phyloP scores from a whole-genome alignment of 768 basidiomycete genomes.

The Mycena metata region DNA sequence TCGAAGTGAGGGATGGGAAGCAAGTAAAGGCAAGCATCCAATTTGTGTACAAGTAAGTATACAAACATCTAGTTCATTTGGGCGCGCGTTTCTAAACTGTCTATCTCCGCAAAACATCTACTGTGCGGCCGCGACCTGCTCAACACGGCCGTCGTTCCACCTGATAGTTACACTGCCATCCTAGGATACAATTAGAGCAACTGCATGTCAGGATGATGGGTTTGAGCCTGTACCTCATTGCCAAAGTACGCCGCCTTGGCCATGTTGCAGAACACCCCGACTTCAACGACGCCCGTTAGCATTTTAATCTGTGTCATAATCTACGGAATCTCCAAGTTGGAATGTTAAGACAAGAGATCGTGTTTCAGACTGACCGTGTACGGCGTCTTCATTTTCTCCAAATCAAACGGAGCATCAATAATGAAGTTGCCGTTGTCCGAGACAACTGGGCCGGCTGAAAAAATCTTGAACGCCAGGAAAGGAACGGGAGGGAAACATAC shows the following conservation, averaged over 20 bases:
- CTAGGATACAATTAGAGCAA: constrained; percentile 48
- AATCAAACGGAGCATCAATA: constrained; percentile 94
- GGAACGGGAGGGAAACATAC: not conserved
- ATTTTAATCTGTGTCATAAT: constrained; percentile 88
- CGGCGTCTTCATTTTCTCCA: constrained; percentile 76
- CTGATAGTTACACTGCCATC: constrained; percentile 80
- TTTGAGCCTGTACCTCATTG: constrained; percentile 66
- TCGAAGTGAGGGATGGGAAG: constrained; percentile 1
- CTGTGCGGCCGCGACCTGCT: constrained; percentile 45
- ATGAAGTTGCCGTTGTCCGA: constrained; percentile 98
- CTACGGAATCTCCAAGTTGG: constrained; percentile 52
- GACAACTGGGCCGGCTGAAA: constrained; percentile 91
- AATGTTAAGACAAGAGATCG: constrained; percentile 27
- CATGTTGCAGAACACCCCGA: constrained; percentile 95
- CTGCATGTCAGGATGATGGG: not conserved
- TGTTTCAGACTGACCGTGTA: constrained; percentile 57
- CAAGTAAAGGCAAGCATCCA: constrained; percentile 9
- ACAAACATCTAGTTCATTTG: constrained; percentile 26
- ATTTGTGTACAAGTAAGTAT: constrained; percentile 31
- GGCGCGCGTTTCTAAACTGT: constrained; percentile 5
- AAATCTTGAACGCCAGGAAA: constrained; percentile 5
- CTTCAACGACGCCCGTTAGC: constrained; percentile 98
- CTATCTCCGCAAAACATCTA: constrained; percentile 14
- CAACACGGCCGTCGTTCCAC: constrained; percentile 63
- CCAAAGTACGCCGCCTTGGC: constrained; percentile 98